These are phyloP conservation scores for Earliella scabrosa DNA, from an alignment of 1,284 basidiomycete genomes.

Conservation along the genomic window DNA sequence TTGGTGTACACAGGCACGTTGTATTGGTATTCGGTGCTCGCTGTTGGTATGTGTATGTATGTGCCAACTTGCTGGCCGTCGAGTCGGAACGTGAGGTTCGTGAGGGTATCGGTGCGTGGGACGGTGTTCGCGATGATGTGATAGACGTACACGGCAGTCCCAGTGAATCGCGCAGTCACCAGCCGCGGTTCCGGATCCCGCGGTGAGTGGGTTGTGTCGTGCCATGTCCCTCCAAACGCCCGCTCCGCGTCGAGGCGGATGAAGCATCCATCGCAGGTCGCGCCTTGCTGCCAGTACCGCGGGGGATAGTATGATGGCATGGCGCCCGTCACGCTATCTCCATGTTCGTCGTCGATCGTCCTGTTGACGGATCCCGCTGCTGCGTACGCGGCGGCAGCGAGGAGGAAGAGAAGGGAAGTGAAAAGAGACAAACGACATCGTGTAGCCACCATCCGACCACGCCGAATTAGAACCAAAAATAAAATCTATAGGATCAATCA, in stretches of 20 bases:
- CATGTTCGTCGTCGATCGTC: constrained; percentile 48
- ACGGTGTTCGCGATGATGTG: constrained; percentile 32
- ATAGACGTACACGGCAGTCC: constrained; percentile 38
- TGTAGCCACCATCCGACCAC: neutral
- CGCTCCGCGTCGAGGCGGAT: constrained; percentile 20
- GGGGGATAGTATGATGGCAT: constrained; percentile 33
- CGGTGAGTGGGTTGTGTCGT: constrained; percentile 19
- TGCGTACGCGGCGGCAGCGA: neutral
- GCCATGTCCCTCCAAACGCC: constrained; percentile 26
- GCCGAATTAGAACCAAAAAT: neutral
- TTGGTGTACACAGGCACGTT: constrained; percentile 37
- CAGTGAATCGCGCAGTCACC: constrained; percentile 12
- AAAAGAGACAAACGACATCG: neutral
- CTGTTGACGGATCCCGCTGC: constrained; percentile 36
- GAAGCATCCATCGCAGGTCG: constrained; percentile 27
- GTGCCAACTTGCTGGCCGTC: constrained; percentile 36
- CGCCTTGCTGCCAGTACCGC: constrained; percentile 33
- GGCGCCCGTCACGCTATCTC: constrained; percentile 38
- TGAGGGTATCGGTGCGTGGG: constrained; percentile 25
- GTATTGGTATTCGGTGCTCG: constrained; percentile 32
- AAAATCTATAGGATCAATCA: no score
- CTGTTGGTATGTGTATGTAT: constrained; percentile 29
- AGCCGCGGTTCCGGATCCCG: constrained; percentile 2
- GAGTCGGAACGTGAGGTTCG: constrained; percentile 42
- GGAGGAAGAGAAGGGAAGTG: neutral